A percentile compares a stretch with the other conserved stretches of the same genome.
These are phyloP conservation scores for Saturnispora serradocipensis DNA, from an alignment of 805 yeast species.

Conservation along the genomic window DNA sequence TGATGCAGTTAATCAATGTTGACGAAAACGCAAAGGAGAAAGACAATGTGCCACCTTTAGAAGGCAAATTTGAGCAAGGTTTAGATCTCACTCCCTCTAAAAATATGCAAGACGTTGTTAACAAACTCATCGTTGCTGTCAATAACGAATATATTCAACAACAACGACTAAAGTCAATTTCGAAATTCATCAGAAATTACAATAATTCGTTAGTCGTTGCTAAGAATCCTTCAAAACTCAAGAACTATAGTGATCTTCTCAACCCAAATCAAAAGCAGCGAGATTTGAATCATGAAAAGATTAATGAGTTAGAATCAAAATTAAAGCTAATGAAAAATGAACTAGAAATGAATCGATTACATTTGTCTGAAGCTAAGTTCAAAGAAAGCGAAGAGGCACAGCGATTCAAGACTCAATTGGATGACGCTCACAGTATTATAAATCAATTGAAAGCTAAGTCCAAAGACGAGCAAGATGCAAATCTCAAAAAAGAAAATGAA, in stretches of 20 bases:
- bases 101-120: slow-evolving; percentile 46
- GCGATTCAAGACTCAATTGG: background rate
- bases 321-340: background rate
- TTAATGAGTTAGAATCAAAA: background rate
- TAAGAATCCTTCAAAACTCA: background rate
- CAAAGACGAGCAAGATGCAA: background rate
- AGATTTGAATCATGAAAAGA: background rate
- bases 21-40: slow-evolving; percentile 21
- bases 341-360: background rate
- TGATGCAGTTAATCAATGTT: slow-evolving; percentile 15
- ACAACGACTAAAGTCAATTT: slow-evolving; percentile 44
- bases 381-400: background rate
- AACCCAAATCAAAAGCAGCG: background rate
- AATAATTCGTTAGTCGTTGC: slow-evolving; percentile 18
- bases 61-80: slow-evolving; percentile 24
- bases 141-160: slow-evolving; percentile 52
- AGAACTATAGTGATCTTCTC: background rate
- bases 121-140: slow-evolving; percentile 44
- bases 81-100: slow-evolving; percentile 51
- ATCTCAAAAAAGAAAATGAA: background rate
- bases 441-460: background rate
- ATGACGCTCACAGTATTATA: background rate
- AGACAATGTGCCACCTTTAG: slow-evolving; percentile 5
- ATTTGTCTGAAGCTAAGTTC: background rate
- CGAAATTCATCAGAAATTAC: slow-evolving; percentile 45